phyloP scores from a whole-genome alignment of 2,329 filamentous ascomycete species.

The Diplocarpon mali region DNA sequence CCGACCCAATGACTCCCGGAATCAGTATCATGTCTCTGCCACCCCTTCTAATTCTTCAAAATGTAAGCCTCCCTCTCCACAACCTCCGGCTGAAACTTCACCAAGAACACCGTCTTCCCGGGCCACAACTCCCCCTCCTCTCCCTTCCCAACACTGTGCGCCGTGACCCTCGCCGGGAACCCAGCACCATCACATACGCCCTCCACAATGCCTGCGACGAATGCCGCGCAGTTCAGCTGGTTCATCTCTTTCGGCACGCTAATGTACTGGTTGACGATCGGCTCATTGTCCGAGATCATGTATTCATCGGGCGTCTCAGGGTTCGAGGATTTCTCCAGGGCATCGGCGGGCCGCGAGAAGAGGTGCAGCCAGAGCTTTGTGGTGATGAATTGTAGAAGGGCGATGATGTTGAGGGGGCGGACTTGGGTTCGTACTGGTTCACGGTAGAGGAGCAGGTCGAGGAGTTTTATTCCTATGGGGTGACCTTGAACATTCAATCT shows the following conservation, averaged over 20 bases:
- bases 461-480: slow-evolving; percentile 82
- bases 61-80: slow-evolving; percentile 82
- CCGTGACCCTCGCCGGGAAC: slow-evolving; percentile 80
- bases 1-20: background rate
- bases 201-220: slow-evolving; percentile 89
- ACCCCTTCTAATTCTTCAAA: slow-evolving; percentile 28
- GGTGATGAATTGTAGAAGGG: slow-evolving; percentile 90
- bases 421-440: slow-evolving; percentile 58
- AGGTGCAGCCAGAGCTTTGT: slow-evolving; percentile 86
- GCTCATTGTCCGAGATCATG: slow-evolving; percentile 98
- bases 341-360: slow-evolving; percentile 82
- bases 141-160: slow-evolving; percentile 60
- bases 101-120: slow-evolving; percentile 86
- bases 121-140: slow-evolving; percentile 77
- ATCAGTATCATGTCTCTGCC: background rate
- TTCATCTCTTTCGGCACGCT: slow-evolving; percentile 91
- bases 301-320: slow-evolving; percentile 84
- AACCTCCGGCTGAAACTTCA: slow-evolving; percentile 86
- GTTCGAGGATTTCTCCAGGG: slow-evolving; percentile 77
- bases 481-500: slow-evolving; percentile 89
- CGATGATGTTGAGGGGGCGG: slow-evolving; percentile 77
- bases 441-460: slow-evolving; percentile 88
- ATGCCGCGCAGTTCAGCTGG: slow-evolving; percentile 92
- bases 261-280: slow-evolving; percentile 88
- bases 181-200: slow-evolving; percentile 89